Conservation (phyloP, 495 filamentous ascomycete species). For the Neurospora sublineolata region DNA sequence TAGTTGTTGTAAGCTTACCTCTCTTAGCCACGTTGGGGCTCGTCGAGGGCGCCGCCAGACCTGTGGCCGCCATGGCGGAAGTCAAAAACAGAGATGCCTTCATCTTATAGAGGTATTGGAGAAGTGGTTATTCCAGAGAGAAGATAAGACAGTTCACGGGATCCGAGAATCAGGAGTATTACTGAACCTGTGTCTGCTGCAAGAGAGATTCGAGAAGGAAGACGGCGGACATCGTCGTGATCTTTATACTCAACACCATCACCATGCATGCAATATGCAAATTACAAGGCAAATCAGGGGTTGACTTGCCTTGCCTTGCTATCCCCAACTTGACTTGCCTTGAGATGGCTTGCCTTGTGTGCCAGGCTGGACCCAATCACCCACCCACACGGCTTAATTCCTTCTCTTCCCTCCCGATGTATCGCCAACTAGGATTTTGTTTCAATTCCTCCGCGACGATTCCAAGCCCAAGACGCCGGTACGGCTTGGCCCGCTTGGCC, state of each 20-base stretch:
- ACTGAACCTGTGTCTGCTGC: background rate
- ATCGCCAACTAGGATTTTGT: background rate
- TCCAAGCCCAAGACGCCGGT: background rate
- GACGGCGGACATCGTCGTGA: background rate
- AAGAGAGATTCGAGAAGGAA: background rate
- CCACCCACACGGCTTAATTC: background rate
- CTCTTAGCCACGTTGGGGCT: background rate
- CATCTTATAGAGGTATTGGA: slow-evolving; percentile 7
- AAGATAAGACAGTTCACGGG: background rate
- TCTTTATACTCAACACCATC: background rate
- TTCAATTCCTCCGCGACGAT: background rate
- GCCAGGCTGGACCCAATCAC: background rate
- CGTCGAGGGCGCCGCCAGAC: slow-evolving; percentile 7
- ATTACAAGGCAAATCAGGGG: too few relatives aligned
- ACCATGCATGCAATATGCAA: background rate
- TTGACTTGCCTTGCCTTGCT: too few relatives aligned
- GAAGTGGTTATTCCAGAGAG: background rate
- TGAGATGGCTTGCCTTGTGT: too few relatives aligned
- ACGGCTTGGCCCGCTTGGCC: background rate
- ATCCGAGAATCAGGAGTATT: background rate
- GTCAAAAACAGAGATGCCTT: slow-evolving; percentile 9
- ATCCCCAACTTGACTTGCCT: too few relatives aligned
- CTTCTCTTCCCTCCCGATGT: background rate
- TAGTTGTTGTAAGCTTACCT: background rate
- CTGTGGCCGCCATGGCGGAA: slow-evolving; percentile 7